Percentiles rank a stretch among this genome's conserved stretches.
phyloP scores from a whole-genome alignment of 306 rosid species.

The Betula pendula region DNA sequence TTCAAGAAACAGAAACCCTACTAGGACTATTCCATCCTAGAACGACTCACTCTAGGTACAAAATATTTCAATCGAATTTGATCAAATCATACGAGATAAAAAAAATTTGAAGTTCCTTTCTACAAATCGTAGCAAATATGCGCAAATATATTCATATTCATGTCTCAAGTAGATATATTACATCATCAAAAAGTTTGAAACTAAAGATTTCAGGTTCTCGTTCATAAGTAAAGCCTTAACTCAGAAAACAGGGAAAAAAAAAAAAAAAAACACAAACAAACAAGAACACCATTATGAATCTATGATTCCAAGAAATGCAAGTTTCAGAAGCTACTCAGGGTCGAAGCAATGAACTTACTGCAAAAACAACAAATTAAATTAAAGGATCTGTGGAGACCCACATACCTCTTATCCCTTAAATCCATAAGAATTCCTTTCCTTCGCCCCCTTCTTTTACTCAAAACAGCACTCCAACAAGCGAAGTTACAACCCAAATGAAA shows the following conservation, averaged over 20 bases:
- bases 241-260: not conserved
- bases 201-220: not conserved
- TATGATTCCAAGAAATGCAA: not conserved
- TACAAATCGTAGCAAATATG: no score
- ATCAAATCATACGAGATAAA: not conserved
- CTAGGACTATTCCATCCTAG: not conserved
- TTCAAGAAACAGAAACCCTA: slow-evolving; percentile 4
- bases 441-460: not conserved
- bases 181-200: no score
- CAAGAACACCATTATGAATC: not conserved
- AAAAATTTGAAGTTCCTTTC: not conserved
- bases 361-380: slow-evolving; percentile 14
- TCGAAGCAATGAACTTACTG: not conserved
- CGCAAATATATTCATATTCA: no score
- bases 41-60: not conserved
- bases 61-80: not conserved
- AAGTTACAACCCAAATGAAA: not conserved
- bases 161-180: not conserved
- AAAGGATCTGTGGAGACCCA: slow-evolving; percentile 22
- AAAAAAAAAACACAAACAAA: no score
- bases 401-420: slow-evolving; percentile 38
- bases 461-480: not conserved
- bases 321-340: slow-evolving; percentile 10
- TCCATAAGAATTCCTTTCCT: slow-evolving; percentile 8
- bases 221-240: not conserved